Evolutionary conservation across 352 stramenopile genomes (phyloP), one percentile per base, ranked within the genome.

Genomic region (Globisporangium lucens): DNA sequence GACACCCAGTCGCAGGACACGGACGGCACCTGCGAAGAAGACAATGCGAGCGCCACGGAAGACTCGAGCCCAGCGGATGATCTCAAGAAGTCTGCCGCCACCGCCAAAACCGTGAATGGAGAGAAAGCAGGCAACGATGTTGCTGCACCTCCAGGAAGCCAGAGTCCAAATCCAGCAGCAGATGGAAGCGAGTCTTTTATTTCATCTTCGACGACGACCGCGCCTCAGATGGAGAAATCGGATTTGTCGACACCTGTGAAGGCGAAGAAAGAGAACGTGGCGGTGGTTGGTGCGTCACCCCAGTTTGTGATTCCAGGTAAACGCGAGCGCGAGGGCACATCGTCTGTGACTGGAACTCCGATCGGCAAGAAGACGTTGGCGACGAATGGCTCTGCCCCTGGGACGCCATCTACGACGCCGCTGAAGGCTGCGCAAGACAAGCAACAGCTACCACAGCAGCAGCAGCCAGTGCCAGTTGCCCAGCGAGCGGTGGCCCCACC

Each of bases 1-100:
- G 77, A 82, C 57, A 56, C 55, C 13, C 74, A 75, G 9, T 91
- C 82, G 6, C 85, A 90, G 69, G 85, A 93, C 22, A 82, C 70
- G 33, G 82, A 87, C 69, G 68, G 66, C 2, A 73, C 75, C 20
- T 74, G 65, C 24, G 78, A 89, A 22, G 82, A 90, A 59, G 38
- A 72, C 24, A 71, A 71, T 8, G 69, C 78, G 17, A 82, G 70
- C n/a, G 70, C 59, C 79, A 83, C 70, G 61, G 77, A 68, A 76
- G 80, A 90, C 63, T 80, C 72, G 36, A 70, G 76, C 30, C 35
- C 66, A 52, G 66, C 65, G 27, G 47, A 70, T 13, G 58, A 61
- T 9, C 22, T 62, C 8, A 29, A 46, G 7, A 13, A 33, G 10
- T 47, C 38, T 49, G 29, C 30, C 43, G n/a, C n/a, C 20, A 51